Evolutionary conservation across 2,329 filamentous ascomycete species (phyloP).

Genomic region (Cytospora chrysosperma): DNA sequence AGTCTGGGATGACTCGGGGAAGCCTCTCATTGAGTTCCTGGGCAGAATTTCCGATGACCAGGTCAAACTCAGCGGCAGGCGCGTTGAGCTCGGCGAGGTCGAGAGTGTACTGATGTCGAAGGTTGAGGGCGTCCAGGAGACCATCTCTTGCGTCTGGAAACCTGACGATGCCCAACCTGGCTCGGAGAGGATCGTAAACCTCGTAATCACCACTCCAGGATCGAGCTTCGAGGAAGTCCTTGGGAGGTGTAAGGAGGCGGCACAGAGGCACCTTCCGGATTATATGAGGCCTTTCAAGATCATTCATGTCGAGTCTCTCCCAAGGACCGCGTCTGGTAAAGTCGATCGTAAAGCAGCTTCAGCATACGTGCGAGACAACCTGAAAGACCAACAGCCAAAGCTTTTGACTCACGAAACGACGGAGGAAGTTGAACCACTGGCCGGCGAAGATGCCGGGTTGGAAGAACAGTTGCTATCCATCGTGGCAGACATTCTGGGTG

Average conservation of each 20-base stretch:
- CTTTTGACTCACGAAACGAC: not conserved
- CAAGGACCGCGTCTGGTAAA: slow-evolving; percentile 61
- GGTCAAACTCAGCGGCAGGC: slow-evolving; percentile 24
- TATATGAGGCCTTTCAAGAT: slow-evolving; percentile 62
- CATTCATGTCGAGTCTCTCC: slow-evolving; percentile 48
- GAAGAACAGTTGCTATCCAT: slow-evolving; percentile 15
- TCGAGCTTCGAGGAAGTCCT: slow-evolving; percentile 29
- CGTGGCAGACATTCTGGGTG: slow-evolving; percentile 4
- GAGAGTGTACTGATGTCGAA: slow-evolving; percentile 25
- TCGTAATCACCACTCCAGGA: slow-evolving; percentile 48
- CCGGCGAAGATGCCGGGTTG: slow-evolving; percentile 11
- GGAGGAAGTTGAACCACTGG: not conserved
- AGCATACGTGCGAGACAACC: not conserved
- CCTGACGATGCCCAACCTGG: slow-evolving; percentile 13
- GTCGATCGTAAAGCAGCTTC: slow-evolving; percentile 48
- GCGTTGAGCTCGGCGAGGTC: slow-evolving; percentile 25
- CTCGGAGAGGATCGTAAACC: slow-evolving; percentile 39
- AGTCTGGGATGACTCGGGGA: slow-evolving; percentile 25
- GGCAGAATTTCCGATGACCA: slow-evolving; percentile 24
- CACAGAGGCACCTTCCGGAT: slow-evolving; percentile 54
- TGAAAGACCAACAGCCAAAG: not conserved
- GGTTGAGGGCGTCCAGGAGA: slow-evolving; percentile 22
- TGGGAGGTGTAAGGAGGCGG: slow-evolving; percentile 35
- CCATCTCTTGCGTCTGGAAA: slow-evolving; percentile 23
- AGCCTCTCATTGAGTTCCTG: slow-evolving; percentile 28